Conservation (phyloP, 2,329 filamentous ascomycete species). For the Cercospora beticola region DNA sequence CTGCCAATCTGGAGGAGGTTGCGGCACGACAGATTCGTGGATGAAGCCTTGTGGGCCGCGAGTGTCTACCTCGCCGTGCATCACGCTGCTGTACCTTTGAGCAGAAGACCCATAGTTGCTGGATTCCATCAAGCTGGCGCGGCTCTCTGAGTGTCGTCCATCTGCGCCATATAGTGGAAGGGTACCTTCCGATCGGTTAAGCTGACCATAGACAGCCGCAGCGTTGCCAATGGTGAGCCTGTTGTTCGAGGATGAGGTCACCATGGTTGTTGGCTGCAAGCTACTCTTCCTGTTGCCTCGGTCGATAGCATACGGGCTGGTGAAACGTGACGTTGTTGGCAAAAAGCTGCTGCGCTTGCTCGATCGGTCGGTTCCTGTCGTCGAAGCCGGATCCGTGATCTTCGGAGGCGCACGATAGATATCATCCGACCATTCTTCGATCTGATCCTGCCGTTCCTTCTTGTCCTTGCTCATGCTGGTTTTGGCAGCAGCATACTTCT, state of each 20-base stretch:
- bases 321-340: constrained; percentile 92
- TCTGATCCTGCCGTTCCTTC: constrained; percentile 85
- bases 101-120: constrained; percentile 33
- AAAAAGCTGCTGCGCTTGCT: constrained; percentile 87
- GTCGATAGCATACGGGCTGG: constrained; percentile 80
- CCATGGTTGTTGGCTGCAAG: constrained; percentile 84
- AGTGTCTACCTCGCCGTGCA: constrained; percentile 62
- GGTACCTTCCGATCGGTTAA: constrained; percentile 58
- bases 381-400: constrained; percentile 66
- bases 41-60: constrained; percentile 91
- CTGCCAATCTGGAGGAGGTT: constrained; percentile 95
- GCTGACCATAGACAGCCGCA: constrained; percentile 66
- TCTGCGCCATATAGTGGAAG: constrained; percentile 40
- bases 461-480: constrained; percentile 79
- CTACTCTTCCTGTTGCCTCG: constrained; percentile 54
- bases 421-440: constrained; percentile 96
- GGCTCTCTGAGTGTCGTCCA: constrained; percentile 20
- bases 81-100: constrained; percentile 53
- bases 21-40: constrained; percentile 91
- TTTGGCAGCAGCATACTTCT: constrained; percentile 78
- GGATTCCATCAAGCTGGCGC: constrained; percentile 47
- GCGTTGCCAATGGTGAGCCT: constrained; percentile 63
- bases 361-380: constrained; percentile 59
- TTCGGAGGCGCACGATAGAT: constrained; percentile 90
- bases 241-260: constrained; percentile 76